Evolutionary conservation across 202 grass and related monocot genomes (phyloP), one percentile per base, ranked within the genome.

Genomic region (Saccharum hybrid): DNA sequence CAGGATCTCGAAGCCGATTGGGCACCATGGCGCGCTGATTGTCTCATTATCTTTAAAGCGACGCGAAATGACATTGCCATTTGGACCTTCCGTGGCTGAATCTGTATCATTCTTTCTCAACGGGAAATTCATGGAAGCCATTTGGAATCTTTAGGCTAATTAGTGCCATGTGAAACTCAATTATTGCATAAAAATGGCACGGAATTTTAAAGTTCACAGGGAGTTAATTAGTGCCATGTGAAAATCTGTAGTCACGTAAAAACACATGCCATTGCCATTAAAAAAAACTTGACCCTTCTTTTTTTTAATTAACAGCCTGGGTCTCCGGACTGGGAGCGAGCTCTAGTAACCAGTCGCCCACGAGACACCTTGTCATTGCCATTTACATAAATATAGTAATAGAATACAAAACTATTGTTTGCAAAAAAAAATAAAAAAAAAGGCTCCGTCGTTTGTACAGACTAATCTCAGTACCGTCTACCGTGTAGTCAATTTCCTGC

Each of bases 161-260:
- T 74, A 63, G 74, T 83, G 68, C 62, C 88, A 86, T 56, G 88
- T 83, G 74, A 62, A 78, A 78, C 74, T 43, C 63, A 79, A 86
- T 90, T 28, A 90, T 86, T 75, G 70, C 46, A 80, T 28, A 69
- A 57, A 80, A 54, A 8, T 4, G 1, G 7, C 16, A 28, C 10
- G 37, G 33, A 23, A 37, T 8, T 63, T 59, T 22, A 4, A 22
- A 59, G 7, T 59, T 59, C 8, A 59, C 19, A 56, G 52, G 19
- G 19, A 9, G 19, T 21, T 54, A 52, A n/a, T n/a, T 2, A 28
- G 28, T 28, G 28, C 28, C 28, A 28, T 28, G 28, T 28, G 28
- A 28, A 28, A 28, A 28, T 28, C 28, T 28, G 28, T 28, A 28
- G 28, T 28, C 28, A 28, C 28, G 28, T 28, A 28, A 28, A 28